Evolutionary conservation across 169 alveolate species (phyloP).

Genomic region (Eimeria praecox): DNA sequence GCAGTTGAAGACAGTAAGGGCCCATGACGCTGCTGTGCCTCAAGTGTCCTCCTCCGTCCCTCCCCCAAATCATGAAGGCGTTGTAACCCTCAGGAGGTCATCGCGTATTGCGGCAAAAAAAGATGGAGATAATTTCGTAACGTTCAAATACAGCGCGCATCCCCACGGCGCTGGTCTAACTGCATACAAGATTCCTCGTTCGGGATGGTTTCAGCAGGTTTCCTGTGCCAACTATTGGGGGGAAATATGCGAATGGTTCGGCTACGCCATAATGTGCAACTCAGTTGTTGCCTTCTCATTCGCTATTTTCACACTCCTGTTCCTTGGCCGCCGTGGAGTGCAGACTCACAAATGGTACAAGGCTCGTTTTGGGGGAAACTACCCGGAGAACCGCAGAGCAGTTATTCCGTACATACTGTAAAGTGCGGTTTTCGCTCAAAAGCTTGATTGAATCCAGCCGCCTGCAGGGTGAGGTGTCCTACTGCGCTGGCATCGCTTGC

Average conservation of each 20-base stretch:
- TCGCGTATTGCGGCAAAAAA: slow-evolving; percentile 41
- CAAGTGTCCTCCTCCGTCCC: background rate
- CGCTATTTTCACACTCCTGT: slow-evolving; percentile 1
- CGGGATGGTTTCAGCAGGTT: slow-evolving; percentile 35
- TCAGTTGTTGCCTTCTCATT: slow-evolving; percentile 8
- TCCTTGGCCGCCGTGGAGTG: slow-evolving; percentile 54
- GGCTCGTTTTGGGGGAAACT: background rate
- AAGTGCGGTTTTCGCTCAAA: background rate
- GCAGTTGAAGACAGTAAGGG: slow-evolving; percentile 18
- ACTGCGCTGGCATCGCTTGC: background rate
- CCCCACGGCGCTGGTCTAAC: slow-evolving; percentile 14
- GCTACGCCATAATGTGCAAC: slow-evolving; percentile 61
- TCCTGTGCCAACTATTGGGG: slow-evolving; percentile 71
- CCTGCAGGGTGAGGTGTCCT: background rate
- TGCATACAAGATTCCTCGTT: slow-evolving; percentile 33
- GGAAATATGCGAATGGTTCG: slow-evolving; percentile 66
- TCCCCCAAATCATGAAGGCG: background rate
- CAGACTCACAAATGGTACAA: slow-evolving; percentile 62
- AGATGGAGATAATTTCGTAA: slow-evolving; percentile 30
- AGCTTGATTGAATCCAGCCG: background rate
- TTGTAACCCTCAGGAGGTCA: slow-evolving; percentile 24
- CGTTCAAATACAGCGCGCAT: slow-evolving; percentile 36
- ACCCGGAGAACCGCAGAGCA: slow-evolving; percentile 40
- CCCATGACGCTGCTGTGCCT: slow-evolving; percentile 3
- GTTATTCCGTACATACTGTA: slow-evolving; percentile 31